Evolutionary conservation across 495 filamentous ascomycete species (phyloP).

Genomic region (Friedmanniomyces simplex): DNA sequence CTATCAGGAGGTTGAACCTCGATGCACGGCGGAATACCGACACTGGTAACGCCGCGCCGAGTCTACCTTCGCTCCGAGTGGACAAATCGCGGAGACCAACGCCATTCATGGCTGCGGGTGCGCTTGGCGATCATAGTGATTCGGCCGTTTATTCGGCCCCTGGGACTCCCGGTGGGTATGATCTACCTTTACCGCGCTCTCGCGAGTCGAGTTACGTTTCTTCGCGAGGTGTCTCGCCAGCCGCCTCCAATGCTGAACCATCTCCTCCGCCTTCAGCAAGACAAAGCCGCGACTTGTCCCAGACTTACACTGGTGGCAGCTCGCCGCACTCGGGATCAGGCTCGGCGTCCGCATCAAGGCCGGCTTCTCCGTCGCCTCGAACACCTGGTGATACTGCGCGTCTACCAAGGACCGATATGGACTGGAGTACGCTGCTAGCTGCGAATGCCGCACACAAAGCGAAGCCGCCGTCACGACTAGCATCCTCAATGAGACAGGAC

Average conservation of each 20-base stretch:
- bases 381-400: conserved; percentile 9
- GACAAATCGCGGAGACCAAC: conserved; percentile 9
- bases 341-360: conserved; percentile 12
- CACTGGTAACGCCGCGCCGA: not conserved
- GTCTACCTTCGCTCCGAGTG: not conserved
- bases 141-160: not conserved
- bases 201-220: conserved; percentile 16
- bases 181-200: conserved; percentile 4
- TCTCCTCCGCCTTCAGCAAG: conserved; percentile 6
- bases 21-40: conserved; percentile 19
- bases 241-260: not conserved
- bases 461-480: conserved; percentile 17
- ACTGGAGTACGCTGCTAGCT: conserved; percentile 19
- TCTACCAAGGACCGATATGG: conserved; percentile 13
- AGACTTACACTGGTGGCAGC: not conserved
- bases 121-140: not conserved
- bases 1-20: conserved; percentile 6
- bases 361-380: conserved; percentile 14
- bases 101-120: not conserved
- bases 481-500: conserved; percentile 12
- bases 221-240: conserved; percentile 11
- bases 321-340: not conserved
- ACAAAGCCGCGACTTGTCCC: conserved; percentile 7
- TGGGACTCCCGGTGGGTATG: not conserved
- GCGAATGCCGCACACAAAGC: conserved; percentile 13